These are phyloP conservation scores for Glebionis coronaria DNA, from an alignment of 129 eudicot genomes.

Conservation along the genomic window DNA sequence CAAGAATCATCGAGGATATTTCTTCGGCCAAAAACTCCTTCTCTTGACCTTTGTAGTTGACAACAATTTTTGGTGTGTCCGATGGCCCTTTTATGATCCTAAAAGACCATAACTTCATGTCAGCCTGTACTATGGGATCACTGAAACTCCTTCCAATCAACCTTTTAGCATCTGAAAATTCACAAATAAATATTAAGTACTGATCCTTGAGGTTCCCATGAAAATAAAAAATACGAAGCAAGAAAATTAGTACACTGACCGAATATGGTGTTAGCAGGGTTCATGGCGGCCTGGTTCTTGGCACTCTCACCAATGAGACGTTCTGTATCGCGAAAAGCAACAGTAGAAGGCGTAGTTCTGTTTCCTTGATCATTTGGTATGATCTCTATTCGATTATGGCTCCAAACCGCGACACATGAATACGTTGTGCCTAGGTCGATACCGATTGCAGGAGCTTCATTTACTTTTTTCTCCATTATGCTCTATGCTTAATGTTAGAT, in stretches of 20 bases:
- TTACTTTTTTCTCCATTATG: constrained; percentile 5
- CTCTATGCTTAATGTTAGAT: background rate
- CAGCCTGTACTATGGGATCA: background rate
- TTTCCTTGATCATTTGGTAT: background rate
- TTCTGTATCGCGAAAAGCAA: constrained; percentile 1
- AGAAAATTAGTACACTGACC: too few species aligned
- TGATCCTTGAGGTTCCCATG: background rate
- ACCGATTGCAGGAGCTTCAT: constrained; percentile 2
- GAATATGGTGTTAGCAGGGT: constrained; percentile 7
- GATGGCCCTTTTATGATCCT: too few species aligned
- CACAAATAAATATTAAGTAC: background rate
- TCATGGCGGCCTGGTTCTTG: constrained; percentile 5
- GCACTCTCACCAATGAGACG: constrained; percentile 1
- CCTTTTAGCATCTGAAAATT: background rate
- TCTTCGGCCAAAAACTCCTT: constrained; percentile 3
- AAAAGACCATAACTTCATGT: too few species aligned
- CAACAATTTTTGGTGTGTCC: constrained; percentile 3
- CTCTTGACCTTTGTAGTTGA: background rate
- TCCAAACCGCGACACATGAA: too few species aligned
- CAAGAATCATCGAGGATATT: background rate
- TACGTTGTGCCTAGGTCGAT: constrained; percentile 6
- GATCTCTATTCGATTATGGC: too few species aligned
- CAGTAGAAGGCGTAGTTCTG: constrained; percentile 1
- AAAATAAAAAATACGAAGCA: too few species aligned
- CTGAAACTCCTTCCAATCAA: background rate